These are phyloP conservation scores for Penicillium coprophilum DNA, from an alignment of 495 filamentous ascomycete species.

Conservation along the genomic window DNA sequence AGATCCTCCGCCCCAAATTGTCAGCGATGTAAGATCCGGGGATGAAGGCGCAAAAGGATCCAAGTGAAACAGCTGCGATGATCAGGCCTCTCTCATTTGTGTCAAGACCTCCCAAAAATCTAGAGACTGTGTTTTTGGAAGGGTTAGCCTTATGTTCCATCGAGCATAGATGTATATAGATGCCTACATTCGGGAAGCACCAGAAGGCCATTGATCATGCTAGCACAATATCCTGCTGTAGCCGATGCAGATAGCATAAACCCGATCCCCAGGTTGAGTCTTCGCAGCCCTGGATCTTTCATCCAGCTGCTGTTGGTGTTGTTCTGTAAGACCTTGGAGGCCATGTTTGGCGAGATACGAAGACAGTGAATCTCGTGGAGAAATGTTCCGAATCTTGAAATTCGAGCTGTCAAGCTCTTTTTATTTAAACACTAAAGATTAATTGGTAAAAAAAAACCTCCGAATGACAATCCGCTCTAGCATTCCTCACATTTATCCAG, in stretches of 20 bases:
- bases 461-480: constrained; percentile 16
- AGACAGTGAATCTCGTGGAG: constrained; percentile 2
- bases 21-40: constrained; percentile 31
- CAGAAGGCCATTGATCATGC: constrained; percentile 32
- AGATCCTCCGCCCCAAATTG: constrained; percentile 20
- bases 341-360: constrained; percentile 4
- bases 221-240: constrained; percentile 30
- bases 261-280: constrained; percentile 28
- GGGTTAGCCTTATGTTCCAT: neutral
- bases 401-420: constrained; percentile 12
- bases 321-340: constrained; percentile 13
- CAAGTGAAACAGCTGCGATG: constrained; percentile 30
- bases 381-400: constrained; percentile 1
- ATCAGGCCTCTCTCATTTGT: constrained; percentile 24
- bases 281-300: constrained; percentile 22
- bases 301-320: constrained; percentile 17
- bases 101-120: constrained; percentile 20
- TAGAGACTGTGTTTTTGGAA: constrained; percentile 10
- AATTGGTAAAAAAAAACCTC: constrained; percentile 10
- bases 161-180: neutral
- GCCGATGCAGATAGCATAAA: constrained; percentile 32
- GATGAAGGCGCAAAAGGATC: constrained; percentile 27
- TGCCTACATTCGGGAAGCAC: constrained; percentile 31
- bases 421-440: constrained; percentile 11
- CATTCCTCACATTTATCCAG: constrained; percentile 21